Percentiles rank a stretch among this genome's conserved stretches.
Conservation (phyloP, 225 moss, liverwort and hornwort species). For the Straminergon stramineum region DNA sequence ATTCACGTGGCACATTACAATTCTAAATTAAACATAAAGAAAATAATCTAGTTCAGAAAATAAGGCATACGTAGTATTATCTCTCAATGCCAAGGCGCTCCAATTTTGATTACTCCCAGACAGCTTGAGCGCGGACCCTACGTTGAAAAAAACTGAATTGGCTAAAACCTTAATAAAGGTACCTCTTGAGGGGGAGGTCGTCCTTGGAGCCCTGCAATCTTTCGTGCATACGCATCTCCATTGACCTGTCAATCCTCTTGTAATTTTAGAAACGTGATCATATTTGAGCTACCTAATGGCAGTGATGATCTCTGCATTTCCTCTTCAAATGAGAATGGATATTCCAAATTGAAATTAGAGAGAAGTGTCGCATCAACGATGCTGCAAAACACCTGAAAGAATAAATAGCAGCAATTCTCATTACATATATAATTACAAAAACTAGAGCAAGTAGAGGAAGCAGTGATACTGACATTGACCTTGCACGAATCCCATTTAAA, state of each 20-base stretch:
- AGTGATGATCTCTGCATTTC: not conserved
- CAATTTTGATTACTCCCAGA: not conserved
- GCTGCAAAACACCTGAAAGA: not conserved
- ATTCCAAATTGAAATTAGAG: not conserved
- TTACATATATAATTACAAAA: not conserved
- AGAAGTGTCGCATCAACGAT: not conserved
- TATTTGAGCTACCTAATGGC: not conserved
- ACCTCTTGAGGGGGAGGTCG: conserved; percentile 49
- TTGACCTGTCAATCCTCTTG: conserved; percentile 40
- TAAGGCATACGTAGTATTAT: not conserved
- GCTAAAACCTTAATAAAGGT: not conserved
- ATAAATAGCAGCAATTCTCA: not conserved
- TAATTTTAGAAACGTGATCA: not conserved
- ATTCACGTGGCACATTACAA: not conserved
- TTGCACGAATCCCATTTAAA: conserved; percentile 79
- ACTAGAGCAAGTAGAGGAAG: not conserved
- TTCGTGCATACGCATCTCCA: conserved; percentile 59
- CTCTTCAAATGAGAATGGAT: not conserved
- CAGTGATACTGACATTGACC: conserved; percentile 45
- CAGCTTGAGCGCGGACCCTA: not conserved
- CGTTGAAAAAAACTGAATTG: not conserved
- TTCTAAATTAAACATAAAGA: not conserved
- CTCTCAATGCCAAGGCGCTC: not conserved
- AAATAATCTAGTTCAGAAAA: not conserved
- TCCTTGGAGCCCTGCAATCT: conserved; percentile 66